Evolutionary conservation across 768 basidiomycete species (phyloP).

Genomic region (Hericium coralloides): DNA sequence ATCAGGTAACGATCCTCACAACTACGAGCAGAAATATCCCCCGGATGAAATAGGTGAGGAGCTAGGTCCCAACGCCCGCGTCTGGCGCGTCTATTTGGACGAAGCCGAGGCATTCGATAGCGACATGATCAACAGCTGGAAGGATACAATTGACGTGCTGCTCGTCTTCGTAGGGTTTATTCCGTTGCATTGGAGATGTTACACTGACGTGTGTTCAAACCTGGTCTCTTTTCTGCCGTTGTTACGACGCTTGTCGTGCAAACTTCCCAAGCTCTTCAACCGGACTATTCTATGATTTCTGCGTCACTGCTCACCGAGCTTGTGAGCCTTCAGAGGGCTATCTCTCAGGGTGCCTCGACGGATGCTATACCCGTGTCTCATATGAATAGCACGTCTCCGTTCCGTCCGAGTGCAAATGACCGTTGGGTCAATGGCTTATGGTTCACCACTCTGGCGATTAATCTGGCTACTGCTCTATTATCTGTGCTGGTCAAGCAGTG

Average conservation of each 20-base stretch:
- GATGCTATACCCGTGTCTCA: not conserved
- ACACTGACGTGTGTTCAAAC: not conserved
- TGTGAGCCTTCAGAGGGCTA: not conserved
- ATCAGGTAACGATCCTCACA: not conserved
- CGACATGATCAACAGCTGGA: not conserved
- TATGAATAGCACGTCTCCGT: not conserved
- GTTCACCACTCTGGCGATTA: not conserved
- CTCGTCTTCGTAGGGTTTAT: not conserved
- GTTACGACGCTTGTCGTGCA: conserved; percentile 4
- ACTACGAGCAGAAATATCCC: not conserved
- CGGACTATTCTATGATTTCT: not conserved
- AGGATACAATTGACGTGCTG: not conserved
- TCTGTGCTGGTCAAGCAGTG: not conserved
- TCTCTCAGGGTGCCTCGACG: not conserved
- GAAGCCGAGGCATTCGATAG: not conserved
- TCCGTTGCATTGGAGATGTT: not conserved
- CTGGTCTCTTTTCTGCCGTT: conserved; percentile 7
- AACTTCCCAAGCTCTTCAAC: conserved; percentile 1
- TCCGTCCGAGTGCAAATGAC: not conserved
- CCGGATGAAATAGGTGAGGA: not conserved
- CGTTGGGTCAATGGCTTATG: not conserved
- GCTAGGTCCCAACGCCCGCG: not conserved
- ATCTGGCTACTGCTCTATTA: not conserved
- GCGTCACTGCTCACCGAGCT: not conserved
- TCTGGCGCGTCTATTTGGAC: not conserved